A percentile compares a stretch with the other conserved stretches of the same genome.
Evolutionary conservation across 768 basidiomycete species (phyloP).

Genomic region (Tephrocybe sp.): DNA sequence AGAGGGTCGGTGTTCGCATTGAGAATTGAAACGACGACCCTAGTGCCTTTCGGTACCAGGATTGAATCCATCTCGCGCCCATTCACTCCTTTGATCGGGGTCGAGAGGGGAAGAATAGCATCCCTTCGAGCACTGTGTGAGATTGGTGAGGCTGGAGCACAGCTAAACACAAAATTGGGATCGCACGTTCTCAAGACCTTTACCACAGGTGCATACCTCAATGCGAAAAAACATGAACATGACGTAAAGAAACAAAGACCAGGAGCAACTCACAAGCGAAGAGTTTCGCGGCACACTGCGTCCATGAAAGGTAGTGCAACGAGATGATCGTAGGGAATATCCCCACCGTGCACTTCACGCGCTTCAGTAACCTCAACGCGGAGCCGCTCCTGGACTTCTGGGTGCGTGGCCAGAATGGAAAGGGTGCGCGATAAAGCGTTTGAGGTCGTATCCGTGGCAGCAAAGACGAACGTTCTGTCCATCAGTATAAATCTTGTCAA

Average conservation of each 20-base stretch:
- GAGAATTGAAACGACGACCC: constrained; percentile 27
- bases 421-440: constrained; percentile 29
- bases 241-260: constrained; percentile 12
- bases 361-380: constrained; percentile 37
- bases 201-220: constrained; percentile 18
- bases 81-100: constrained; percentile 26
- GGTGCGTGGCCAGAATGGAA: constrained; percentile 27
- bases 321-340: constrained; percentile 19
- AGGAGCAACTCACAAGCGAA: constrained; percentile 19
- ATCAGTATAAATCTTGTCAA: too few relatives aligned
- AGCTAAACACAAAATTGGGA: not conserved
- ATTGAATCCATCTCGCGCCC: constrained; percentile 26
- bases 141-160: too few relatives aligned
- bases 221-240: too few relatives aligned
- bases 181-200: constrained; percentile 17
- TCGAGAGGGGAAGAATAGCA: constrained; percentile 29
- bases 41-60: constrained; percentile 14
- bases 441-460: constrained; percentile 35
- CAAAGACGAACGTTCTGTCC: constrained; percentile 27
- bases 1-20: constrained; percentile 28
- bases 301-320: constrained; percentile 23
- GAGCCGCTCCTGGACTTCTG: constrained; percentile 32
- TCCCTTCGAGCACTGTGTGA: constrained; percentile 25
- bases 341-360: constrained; percentile 4
- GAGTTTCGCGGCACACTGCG: constrained; percentile 18